Conservation (phyloP, 2,329 filamentous ascomycete genomes). For the Pseudogymnoascus sp. region DNA sequence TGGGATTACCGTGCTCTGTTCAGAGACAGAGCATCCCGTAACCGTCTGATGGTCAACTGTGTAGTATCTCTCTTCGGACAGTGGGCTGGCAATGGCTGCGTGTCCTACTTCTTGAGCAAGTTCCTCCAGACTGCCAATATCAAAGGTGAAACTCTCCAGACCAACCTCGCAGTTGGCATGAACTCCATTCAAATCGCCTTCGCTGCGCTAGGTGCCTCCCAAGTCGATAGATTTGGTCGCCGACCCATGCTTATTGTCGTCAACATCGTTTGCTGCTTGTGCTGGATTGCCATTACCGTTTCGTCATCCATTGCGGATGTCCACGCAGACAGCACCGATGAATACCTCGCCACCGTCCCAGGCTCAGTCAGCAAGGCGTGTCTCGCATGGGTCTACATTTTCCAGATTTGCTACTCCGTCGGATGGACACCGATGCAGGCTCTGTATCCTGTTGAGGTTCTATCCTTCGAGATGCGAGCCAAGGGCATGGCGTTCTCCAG, state of each 20-base stretch:
- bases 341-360: neutral
- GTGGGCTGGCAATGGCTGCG: constrained; percentile 10
- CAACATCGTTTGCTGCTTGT: constrained; percentile 40
- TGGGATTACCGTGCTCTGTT: constrained; percentile 12
- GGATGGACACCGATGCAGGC: constrained; percentile 39
- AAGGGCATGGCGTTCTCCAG: constrained; percentile 50
- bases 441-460: constrained; percentile 49
- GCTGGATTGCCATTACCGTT: constrained; percentile 48
- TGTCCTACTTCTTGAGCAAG: constrained; percentile 21
- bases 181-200: constrained; percentile 49
- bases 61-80: neutral
- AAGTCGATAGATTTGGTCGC: constrained; percentile 53
- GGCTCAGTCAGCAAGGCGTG: constrained; percentile 36
- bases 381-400: constrained; percentile 49
- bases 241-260: constrained; percentile 48
- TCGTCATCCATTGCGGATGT: constrained; percentile 27
- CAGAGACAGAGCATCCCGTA: constrained; percentile 6
- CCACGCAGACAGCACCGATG: neutral
- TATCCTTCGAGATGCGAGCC: constrained; percentile 47
- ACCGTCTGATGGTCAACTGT: constrained; percentile 2
- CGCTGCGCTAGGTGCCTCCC: constrained; percentile 47
- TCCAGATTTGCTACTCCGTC: constrained; percentile 46
- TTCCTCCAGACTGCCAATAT: constrained; percentile 42
- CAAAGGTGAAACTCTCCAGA: constrained; percentile 35
- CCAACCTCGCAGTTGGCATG: constrained; percentile 46